Percentiles rank a stretch among this genome's conserved stretches.
Conservation (phyloP, 768 basidiomycete species). For the Pleurotus pulmonarius region DNA sequence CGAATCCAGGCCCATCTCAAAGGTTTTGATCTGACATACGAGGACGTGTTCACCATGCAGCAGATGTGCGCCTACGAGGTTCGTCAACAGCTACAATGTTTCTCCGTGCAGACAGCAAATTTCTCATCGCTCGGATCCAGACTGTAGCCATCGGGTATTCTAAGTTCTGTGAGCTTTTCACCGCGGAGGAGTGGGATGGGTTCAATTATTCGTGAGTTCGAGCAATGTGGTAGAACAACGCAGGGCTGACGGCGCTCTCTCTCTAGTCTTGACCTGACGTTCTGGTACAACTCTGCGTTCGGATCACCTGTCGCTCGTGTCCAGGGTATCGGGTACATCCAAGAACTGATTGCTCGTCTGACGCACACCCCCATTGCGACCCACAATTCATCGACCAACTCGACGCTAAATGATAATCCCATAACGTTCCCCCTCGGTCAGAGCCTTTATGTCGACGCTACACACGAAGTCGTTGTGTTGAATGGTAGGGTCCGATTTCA, state of each 20-base stretch:
- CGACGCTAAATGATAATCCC: slow-evolving; percentile 68
- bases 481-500: slow-evolving; percentile 47
- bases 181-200: slow-evolving; percentile 89
- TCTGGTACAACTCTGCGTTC: slow-evolving; percentile 66
- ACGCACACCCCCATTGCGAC: slow-evolving; percentile 67
- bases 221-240: neutral
- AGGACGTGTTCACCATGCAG: slow-evolving; percentile 76
- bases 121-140: slow-evolving; percentile 26
- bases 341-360: slow-evolving; percentile 81
- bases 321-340: slow-evolving; percentile 76
- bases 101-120: neutral
- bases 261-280: slow-evolving; percentile 2
- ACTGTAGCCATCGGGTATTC: slow-evolving; percentile 92
- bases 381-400: slow-evolving; percentile 83
- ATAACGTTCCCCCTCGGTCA: slow-evolving; percentile 71
- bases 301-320: slow-evolving; percentile 78
- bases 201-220: slow-evolving; percentile 76
- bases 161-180: slow-evolving; percentile 88
- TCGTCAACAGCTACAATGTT: slow-evolving; percentile 8
- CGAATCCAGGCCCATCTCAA: slow-evolving; percentile 56
- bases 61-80: slow-evolving; percentile 87
- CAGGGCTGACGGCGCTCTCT: neutral
- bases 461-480: slow-evolving; percentile 89
- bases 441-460: slow-evolving; percentile 82
- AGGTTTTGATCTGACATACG: slow-evolving; percentile 59